phyloP scores from a whole-genome alignment of 352 stramenopile species.

The Pythium graminicola region DNA sequence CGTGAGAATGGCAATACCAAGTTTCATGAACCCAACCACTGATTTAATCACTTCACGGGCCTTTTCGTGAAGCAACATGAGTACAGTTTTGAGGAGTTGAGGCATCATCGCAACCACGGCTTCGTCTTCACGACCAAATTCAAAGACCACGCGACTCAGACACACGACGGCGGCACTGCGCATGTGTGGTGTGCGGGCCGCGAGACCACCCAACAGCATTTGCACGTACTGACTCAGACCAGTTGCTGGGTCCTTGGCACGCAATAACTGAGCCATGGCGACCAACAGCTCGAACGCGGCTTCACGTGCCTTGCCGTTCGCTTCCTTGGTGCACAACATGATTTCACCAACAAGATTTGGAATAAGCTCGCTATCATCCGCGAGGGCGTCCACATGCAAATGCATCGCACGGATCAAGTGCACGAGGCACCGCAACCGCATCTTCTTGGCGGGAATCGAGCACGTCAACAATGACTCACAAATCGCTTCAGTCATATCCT shows the following conservation, averaged over 20 bases:
- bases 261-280: constrained; percentile 73
- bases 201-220: constrained; percentile 90
- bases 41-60: constrained; percentile 95
- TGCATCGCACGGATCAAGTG: constrained; percentile 76
- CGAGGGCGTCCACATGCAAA: constrained; percentile 53
- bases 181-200: constrained; percentile 93
- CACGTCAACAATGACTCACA: constrained; percentile 92
- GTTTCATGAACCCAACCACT: constrained; percentile 94
- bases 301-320: constrained; percentile 91
- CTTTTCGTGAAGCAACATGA: constrained; percentile 91
- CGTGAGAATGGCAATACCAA: constrained; percentile 89
- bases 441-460: constrained; percentile 93
- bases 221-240: constrained; percentile 88
- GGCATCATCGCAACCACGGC: constrained; percentile 76
- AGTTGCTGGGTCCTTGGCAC: constrained; percentile 47
- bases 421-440: constrained; percentile 89
- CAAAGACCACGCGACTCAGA: constrained; percentile 92
- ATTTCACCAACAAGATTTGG: constrained; percentile 93
- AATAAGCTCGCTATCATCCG: constrained; percentile 66
- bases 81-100: constrained; percentile 87
- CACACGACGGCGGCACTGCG: constrained; percentile 93
- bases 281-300: constrained; percentile 82
- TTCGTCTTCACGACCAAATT: constrained; percentile 82
- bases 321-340: constrained; percentile 96
- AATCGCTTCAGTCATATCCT: constrained; percentile 91